Evolutionary conservation across 2,329 filamentous ascomycete genomes (phyloP).

Genomic region (Botrytis fragariae): DNA sequence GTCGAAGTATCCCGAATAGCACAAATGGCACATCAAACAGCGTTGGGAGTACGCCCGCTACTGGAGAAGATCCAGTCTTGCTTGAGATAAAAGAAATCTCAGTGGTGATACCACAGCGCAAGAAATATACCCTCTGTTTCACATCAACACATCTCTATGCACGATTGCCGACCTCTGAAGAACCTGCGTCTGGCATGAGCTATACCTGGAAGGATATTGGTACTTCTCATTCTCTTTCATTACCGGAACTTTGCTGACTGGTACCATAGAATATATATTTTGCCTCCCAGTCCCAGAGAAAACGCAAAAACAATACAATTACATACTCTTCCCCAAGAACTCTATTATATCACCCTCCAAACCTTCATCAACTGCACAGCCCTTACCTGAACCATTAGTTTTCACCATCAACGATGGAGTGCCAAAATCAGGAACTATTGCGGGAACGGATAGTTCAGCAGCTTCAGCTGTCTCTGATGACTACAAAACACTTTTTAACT

Average conservation of each 20-base stretch:
- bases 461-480: slow-evolving; percentile 57
- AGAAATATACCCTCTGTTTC: slow-evolving; percentile 65
- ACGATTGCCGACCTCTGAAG: slow-evolving; percentile 49
- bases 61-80: slow-evolving; percentile 50
- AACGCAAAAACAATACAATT: slow-evolving; percentile 63
- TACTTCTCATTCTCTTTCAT: slow-evolving; percentile 38
- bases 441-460: slow-evolving; percentile 48
- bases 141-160: slow-evolving; percentile 60
- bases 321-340: slow-evolving; percentile 56
- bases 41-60: slow-evolving; percentile 25
- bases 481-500: slow-evolving; percentile 58
- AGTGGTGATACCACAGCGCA: slow-evolving; percentile 63
- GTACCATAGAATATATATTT: slow-evolving; percentile 55
- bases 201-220: slow-evolving; percentile 63
- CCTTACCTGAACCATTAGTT: slow-evolving; percentile 55
- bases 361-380: slow-evolving; percentile 41
- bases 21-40: slow-evolving; percentile 25
- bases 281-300: slow-evolving; percentile 65
- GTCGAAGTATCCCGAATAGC: slow-evolving; percentile 28
- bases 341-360: slow-evolving; percentile 53
- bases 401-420: slow-evolving; percentile 61
- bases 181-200: slow-evolving; percentile 52
- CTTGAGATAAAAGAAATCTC: slow-evolving; percentile 65
- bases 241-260: slow-evolving; percentile 13
- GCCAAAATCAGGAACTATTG: slow-evolving; percentile 58